phyloP scores from a whole-genome alignment of 176 grass and related monocot genomes.

The Cymbopogon citratus region DNA sequence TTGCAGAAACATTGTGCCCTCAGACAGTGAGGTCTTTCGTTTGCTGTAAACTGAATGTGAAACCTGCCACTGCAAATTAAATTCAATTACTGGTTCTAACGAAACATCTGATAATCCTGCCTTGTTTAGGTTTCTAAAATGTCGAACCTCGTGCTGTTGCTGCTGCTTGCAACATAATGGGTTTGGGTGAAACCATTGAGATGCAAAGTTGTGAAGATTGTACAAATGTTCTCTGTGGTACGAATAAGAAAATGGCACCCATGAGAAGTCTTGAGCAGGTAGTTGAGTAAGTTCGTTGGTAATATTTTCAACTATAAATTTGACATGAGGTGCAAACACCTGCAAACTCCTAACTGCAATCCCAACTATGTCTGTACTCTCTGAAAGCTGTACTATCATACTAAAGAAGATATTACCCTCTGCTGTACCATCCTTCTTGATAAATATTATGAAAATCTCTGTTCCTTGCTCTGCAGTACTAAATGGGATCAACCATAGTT shows the following conservation, averaged over 20 bases:
- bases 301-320: not conserved
- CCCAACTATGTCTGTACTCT: not conserved
- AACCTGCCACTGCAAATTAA: too few relatives aligned
- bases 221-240: too few relatives aligned
- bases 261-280: not conserved
- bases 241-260: not conserved
- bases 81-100: too few relatives aligned
- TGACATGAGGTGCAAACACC: slow-evolving; percentile 1
- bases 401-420: not conserved
- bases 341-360: not conserved
- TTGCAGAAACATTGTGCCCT: too few relatives aligned
- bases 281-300: not conserved
- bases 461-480: not conserved
- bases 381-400: not conserved
- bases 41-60: too few relatives aligned
- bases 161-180: too few relatives aligned
- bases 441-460: not conserved
- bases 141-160: too few relatives aligned
- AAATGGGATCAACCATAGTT: not conserved
- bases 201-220: too few relatives aligned
- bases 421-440: not conserved
- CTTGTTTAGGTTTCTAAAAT: too few relatives aligned
- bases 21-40: too few relatives aligned
- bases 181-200: too few relatives aligned
- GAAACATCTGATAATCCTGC: too few relatives aligned